Evolutionary conservation across 1,139 yeast species (phyloP).

Genomic region (Debaryomyces psychrophilus): DNA sequence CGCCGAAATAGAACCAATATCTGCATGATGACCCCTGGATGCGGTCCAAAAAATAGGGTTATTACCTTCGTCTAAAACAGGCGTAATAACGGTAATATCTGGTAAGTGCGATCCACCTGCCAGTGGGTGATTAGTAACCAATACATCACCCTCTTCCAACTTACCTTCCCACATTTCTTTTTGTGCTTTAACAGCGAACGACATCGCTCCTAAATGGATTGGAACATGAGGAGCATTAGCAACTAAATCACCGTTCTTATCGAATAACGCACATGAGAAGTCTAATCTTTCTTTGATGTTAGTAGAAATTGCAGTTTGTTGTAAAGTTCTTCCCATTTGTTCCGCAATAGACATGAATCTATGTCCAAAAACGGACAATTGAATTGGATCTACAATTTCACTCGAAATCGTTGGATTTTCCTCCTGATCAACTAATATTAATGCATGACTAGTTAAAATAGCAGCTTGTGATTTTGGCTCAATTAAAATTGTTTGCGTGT

Average conservation of each 20-base stretch:
- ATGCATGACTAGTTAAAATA: constrained; percentile 55
- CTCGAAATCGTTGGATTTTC: constrained; percentile 28
- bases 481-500: constrained; percentile 82
- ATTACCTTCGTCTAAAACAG: constrained; percentile 42
- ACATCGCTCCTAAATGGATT: constrained; percentile 86
- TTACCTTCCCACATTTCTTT: constrained; percentile 64
- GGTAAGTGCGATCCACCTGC: constrained; percentile 86
- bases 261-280: constrained; percentile 83
- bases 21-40: constrained; percentile 53
- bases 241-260: constrained; percentile 71
- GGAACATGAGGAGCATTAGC: constrained; percentile 92
- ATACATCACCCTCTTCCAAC: constrained; percentile 68
- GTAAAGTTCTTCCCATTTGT: constrained; percentile 83
- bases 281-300: constrained; percentile 83
- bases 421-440: constrained; percentile 39
- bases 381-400: constrained; percentile 63
- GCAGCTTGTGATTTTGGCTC: constrained; percentile 73
- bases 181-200: constrained; percentile 76
- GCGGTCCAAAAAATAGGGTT: constrained; percentile 49
- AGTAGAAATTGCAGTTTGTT: constrained; percentile 82
- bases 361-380: constrained; percentile 78
- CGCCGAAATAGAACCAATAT: constrained; percentile 49
- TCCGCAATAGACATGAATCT: constrained; percentile 89
- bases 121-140: constrained; percentile 77
- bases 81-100: constrained; percentile 80